These are phyloP conservation scores for Boletales sp. DNA, from an alignment of 768 basidiomycete species.

Conservation along the genomic window DNA sequence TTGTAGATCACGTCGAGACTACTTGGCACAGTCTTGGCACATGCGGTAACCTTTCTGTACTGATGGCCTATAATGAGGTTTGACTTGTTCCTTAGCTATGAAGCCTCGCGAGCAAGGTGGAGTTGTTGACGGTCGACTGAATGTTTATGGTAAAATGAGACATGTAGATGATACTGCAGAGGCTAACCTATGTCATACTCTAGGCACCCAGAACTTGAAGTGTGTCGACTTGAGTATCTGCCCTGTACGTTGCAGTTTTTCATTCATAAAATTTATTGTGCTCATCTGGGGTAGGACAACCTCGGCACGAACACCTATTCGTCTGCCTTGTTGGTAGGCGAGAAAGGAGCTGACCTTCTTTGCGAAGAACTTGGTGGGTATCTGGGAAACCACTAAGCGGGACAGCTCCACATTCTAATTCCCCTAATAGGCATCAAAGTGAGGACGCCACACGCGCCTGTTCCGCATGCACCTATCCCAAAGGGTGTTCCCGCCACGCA, in stretches of 20 bases:
- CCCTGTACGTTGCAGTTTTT: conserved; percentile 43
- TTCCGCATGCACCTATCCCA: conserved; percentile 63
- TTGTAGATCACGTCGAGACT: conserved; percentile 61
- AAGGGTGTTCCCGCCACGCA: conserved; percentile 50
- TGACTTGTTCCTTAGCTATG: conserved; percentile 38
- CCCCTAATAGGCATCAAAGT: conserved; percentile 51
- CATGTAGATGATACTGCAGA: conserved; percentile 9
- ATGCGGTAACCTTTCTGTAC: conserved; percentile 23
- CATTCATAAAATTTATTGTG: neutral
- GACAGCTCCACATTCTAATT: conserved; percentile 6
- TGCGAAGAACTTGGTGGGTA: conserved; percentile 59
- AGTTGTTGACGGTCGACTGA: conserved; percentile 61
- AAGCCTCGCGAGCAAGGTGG: conserved; percentile 64
- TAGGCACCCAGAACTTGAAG: conserved; percentile 61
- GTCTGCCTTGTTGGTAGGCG: conserved; percentile 63
- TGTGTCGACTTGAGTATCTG: conserved; percentile 68
- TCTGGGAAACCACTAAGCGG: neutral
- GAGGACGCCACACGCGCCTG: conserved; percentile 60
- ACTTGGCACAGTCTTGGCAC: conserved; percentile 70
- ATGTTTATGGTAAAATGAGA: conserved; percentile 43
- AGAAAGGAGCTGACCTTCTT: conserved; percentile 62
- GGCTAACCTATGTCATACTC: conserved; percentile 8
- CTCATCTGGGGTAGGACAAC: conserved; percentile 47
- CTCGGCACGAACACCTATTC: conserved; percentile 73
- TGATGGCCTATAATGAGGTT: neutral